A percentile compares a stretch with the other conserved stretches of the same genome.
Conservation (phyloP, 2,329 filamentous ascomycete species). For the Ophiostoma himal-ulmi region DNA sequence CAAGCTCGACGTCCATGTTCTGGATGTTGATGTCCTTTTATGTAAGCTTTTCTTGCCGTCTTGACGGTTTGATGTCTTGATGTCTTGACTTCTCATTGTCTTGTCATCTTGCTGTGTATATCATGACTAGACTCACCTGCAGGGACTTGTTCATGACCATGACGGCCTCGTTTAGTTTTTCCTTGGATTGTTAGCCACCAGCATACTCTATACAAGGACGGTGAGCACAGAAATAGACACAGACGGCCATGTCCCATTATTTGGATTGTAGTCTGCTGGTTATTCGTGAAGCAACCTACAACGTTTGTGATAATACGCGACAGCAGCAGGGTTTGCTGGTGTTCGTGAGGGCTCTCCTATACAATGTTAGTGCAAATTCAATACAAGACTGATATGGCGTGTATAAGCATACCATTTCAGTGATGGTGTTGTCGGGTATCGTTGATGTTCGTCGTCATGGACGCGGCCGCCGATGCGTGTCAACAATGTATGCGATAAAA, state of each 20-base stretch:
- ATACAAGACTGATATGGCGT: too few species aligned
- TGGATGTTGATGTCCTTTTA: conserved; percentile 89
- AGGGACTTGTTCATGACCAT: conserved; percentile 89
- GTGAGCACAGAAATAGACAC: not conserved
- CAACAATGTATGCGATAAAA: not conserved
- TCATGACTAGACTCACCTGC: conserved; percentile 51
- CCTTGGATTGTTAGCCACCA: conserved; percentile 47
- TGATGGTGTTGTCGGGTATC: not conserved
- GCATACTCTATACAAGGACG: not conserved
- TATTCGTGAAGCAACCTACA: conserved; percentile 50
- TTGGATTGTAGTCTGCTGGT: too few species aligned
- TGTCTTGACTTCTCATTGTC: not conserved
- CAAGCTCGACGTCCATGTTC: conserved; percentile 97
- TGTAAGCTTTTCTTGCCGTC: not conserved
- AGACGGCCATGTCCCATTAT: too few species aligned
- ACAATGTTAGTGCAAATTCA: not conserved
- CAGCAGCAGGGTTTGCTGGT: conserved; percentile 84
- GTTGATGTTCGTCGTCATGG: not conserved
- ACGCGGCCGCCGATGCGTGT: conserved; percentile 17
- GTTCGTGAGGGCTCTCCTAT: conserved; percentile 92
- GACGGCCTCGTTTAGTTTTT: conserved; percentile 94
- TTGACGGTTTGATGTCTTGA: not conserved
- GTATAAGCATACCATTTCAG: conserved; percentile 15
- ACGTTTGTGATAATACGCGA: conserved; percentile 97
- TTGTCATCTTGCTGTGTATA: not conserved